These are phyloP conservation scores for Debaryomyces maramus DNA, from an alignment of 805 yeast species.

Conservation along the genomic window DNA sequence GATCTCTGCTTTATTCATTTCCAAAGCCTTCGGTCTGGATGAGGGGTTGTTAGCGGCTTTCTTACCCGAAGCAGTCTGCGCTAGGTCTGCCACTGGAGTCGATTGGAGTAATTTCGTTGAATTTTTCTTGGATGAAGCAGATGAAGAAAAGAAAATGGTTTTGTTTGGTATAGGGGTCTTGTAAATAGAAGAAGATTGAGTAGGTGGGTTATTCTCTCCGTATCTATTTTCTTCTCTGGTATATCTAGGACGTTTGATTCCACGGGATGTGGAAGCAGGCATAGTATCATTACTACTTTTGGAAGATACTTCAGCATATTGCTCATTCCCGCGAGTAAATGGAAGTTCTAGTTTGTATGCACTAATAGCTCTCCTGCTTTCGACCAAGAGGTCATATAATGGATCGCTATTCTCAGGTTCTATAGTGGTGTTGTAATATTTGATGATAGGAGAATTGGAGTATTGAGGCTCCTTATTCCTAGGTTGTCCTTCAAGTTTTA, in stretches of 20 bases:
- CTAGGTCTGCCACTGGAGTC: constrained; percentile 23
- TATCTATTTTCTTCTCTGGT: constrained; percentile 4
- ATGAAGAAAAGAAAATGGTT: constrained; percentile 29
- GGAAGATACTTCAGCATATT: background rate
- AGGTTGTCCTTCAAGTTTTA: constrained; percentile 10
- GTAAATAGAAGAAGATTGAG: constrained; percentile 12
- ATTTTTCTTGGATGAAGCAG: constrained; percentile 12
- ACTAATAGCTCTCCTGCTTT: constrained; percentile 14
- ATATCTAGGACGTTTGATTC: constrained; percentile 10
- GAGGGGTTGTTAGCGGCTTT: constrained; percentile 8
- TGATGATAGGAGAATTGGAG: constrained; percentile 3
- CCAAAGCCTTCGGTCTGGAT: constrained; percentile 12
- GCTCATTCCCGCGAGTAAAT: background rate
- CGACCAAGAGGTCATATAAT: constrained; percentile 19
- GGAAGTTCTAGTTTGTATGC: constrained; percentile 19
- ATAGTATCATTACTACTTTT: background rate
- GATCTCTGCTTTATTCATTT: constrained; percentile 14
- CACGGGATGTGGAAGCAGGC: constrained; percentile 6
- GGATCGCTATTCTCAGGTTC: constrained; percentile 17
- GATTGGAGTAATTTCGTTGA: constrained; percentile 16
- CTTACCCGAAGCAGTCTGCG: constrained; percentile 10
- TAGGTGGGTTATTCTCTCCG: constrained; percentile 4
- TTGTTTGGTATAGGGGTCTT: constrained; percentile 29
- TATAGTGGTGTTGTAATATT: background rate
- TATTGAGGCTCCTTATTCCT: background rate